These are phyloP conservation scores for Basidioascus undulatus DNA, from an alignment of 768 basidiomycete genomes.

Conservation along the genomic window DNA sequence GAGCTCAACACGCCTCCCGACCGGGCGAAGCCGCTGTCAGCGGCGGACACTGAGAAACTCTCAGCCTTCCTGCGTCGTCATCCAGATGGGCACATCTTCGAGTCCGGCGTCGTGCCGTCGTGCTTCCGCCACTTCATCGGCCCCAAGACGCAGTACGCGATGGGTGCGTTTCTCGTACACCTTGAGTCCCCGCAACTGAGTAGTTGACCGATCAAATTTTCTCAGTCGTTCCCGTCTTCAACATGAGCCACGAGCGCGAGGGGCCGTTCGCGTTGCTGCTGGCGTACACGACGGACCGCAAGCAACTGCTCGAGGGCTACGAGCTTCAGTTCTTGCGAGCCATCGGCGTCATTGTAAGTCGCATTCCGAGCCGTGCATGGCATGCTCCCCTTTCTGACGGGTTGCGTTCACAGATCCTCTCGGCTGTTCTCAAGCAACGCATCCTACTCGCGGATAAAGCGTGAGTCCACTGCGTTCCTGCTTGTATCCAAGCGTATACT, in stretches of 20 bases:
- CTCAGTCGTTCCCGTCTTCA: constrained; percentile 70
- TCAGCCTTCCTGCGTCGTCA: constrained; percentile 51
- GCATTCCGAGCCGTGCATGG: constrained; percentile 3
- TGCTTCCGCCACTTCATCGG: constrained; percentile 65
- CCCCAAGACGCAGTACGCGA: constrained; percentile 54
- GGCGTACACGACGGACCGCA: constrained; percentile 65
- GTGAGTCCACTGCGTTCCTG: too few relatives aligned
- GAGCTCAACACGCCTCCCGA: constrained; percentile 5
- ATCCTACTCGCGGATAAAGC: constrained; percentile 91
- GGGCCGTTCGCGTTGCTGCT: constrained; percentile 73
- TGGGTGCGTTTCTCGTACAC: constrained; percentile 31
- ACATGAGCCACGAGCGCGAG: constrained; percentile 79
- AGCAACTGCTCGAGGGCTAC: constrained; percentile 35
- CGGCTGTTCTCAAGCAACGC: constrained; percentile 68
- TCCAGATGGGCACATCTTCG: constrained; percentile 69
- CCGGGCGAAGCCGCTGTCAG: constrained; percentile 26
- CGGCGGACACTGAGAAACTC: constrained; percentile 49
- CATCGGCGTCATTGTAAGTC: constrained; percentile 31
- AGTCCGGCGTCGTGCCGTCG: constrained; percentile 62
- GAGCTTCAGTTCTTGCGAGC: constrained; percentile 73
- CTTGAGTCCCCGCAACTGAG: background rate
- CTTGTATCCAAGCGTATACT: too few relatives aligned
- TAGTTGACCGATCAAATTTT: background rate
- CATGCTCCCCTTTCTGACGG: too few relatives aligned
- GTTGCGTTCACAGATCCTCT: too few relatives aligned